Base-by-base conservation (phyloP, 2,329 filamentous ascomycete species). In the Penicillium sp. region DNA sequence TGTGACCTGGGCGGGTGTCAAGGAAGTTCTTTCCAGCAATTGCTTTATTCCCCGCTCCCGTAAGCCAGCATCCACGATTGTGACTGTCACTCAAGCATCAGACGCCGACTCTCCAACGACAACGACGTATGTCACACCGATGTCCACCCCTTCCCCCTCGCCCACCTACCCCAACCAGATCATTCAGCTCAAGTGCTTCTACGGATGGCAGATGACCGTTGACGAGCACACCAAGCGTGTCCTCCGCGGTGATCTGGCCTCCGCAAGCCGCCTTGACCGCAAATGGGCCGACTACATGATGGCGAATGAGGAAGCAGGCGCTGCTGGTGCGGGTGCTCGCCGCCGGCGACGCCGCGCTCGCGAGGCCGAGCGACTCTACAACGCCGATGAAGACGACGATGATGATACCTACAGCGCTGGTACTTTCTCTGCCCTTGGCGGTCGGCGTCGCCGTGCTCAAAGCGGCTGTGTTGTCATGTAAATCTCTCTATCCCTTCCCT, bases 271-370 rank as follows among this genome's bases (percentile, higher is more conserved):
- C n/a, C 79, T 97, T 18, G 92, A 96, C 76, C 81, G 86, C 58
- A 95, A 93, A 70, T 97, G 93, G 93, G 87, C 88, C 0, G 88
- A 95, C 49, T 95, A 90, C 70, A 96, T 96, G 91, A 89, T 95
- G 74, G 86, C 89, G 15, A 89, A 84, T 46, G 90, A 96, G 70
- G 93, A 96, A 69, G 89, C 88, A 0, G 88, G 87, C 2, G 82
- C 82, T 2, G 64, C 66, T 10, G 74, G 73, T 34, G 79, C 76
- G 2, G 90, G 88, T 6, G 77, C 81, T 2, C 80, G 91, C 49
- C 79, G 91, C 48, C 78, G 92, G 53, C 79, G 91, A 58, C 81
- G 91, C 45, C 81, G 92, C 53, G 90, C 90, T 2, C 81, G 92
- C 43, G 90, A 95, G 69, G 90, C 91, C 5, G 87, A 90, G 67